A percentile compares a stretch with the other conserved stretches of the same genome.
phyloP scores from a whole-genome alignment of 306 rosid genomes.

The Vicia faba region DNA sequence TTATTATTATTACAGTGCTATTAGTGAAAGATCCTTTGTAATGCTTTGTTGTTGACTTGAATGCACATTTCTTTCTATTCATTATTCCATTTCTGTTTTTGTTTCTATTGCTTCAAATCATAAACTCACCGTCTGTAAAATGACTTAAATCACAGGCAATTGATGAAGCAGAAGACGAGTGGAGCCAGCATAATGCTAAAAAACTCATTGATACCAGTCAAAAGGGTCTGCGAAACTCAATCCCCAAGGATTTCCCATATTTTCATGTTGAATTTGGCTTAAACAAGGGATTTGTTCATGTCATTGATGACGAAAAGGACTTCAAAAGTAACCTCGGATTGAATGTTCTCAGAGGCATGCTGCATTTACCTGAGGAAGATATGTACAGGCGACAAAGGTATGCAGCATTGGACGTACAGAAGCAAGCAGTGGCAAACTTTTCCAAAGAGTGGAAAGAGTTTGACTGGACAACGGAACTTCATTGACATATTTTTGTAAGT shows the following conservation, averaged over 20 bases:
- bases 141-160: slow-evolving; percentile 62
- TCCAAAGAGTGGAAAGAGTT: slow-evolving; percentile 64
- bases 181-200: slow-evolving; percentile 94
- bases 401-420: slow-evolving; percentile 62
- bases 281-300: slow-evolving; percentile 79
- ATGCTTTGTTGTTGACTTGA: neutral
- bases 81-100: neutral
- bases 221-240: slow-evolving; percentile 79
- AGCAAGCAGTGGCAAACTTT: slow-evolving; percentile 66
- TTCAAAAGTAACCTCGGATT: slow-evolving; percentile 71
- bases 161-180: slow-evolving; percentile 90
- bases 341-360: slow-evolving; percentile 86
- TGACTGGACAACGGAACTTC: slow-evolving; percentile 66
- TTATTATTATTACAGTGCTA: too few relatives aligned
- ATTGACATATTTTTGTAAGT: neutral
- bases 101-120: neutral
- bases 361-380: slow-evolving; percentile 71
- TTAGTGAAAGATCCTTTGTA: too few relatives aligned
- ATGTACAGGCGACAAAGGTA: slow-evolving; percentile 70
- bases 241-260: slow-evolving; percentile 77
- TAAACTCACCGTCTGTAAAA: slow-evolving; percentile 2
- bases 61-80: neutral
- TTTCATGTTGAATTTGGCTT: slow-evolving; percentile 89
- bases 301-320: slow-evolving; percentile 76
- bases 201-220: slow-evolving; percentile 77